These are phyloP conservation scores for Aspergillus nanangensis DNA, from an alignment of 495 filamentous ascomycete species.

Conservation along the genomic window DNA sequence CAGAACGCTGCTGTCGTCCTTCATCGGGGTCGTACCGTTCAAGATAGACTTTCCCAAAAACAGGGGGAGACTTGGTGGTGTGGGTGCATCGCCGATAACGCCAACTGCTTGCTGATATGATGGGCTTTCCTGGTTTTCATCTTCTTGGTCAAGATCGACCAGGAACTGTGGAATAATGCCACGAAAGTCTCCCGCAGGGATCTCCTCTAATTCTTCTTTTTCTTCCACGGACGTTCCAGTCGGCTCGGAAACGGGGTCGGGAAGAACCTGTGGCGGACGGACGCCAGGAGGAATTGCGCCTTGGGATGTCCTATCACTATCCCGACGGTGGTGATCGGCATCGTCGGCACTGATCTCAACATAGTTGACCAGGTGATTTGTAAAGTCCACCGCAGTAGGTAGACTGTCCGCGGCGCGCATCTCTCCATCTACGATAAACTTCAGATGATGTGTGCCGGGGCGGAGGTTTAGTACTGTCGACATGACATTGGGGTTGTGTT, in stretches of 20 bases:
- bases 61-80: slow-evolving; percentile 80
- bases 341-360: slow-evolving; percentile 87
- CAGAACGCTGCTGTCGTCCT: slow-evolving; percentile 95
- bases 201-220: slow-evolving; percentile 45
- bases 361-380: slow-evolving; percentile 95
- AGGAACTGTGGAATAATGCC: slow-evolving; percentile 78
- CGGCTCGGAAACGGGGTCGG: slow-evolving; percentile 28
- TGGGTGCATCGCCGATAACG: slow-evolving; percentile 68
- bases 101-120: slow-evolving; percentile 64
- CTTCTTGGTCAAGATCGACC: slow-evolving; percentile 75
- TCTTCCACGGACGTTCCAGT: slow-evolving; percentile 38
- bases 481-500: slow-evolving; percentile 49
- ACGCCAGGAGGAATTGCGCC: slow-evolving; percentile 30
- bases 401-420: slow-evolving; percentile 84
- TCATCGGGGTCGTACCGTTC: slow-evolving; percentile 84
- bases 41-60: slow-evolving; percentile 94
- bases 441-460: slow-evolving; percentile 92
- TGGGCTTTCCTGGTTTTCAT: slow-evolving; percentile 70
- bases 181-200: slow-evolving; percentile 43
- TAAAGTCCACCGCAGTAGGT: slow-evolving; percentile 94
- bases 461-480: slow-evolving; percentile 74
- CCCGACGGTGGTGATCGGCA: slow-evolving; percentile 33
- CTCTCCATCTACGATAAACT: slow-evolving; percentile 90
- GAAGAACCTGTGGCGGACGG: slow-evolving; percentile 43
- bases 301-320: slow-evolving; percentile 22